These are phyloP conservation scores for Gracilariopsis chorda DNA, from an alignment of 23 red algal genomes.

Conservation along the genomic window DNA sequence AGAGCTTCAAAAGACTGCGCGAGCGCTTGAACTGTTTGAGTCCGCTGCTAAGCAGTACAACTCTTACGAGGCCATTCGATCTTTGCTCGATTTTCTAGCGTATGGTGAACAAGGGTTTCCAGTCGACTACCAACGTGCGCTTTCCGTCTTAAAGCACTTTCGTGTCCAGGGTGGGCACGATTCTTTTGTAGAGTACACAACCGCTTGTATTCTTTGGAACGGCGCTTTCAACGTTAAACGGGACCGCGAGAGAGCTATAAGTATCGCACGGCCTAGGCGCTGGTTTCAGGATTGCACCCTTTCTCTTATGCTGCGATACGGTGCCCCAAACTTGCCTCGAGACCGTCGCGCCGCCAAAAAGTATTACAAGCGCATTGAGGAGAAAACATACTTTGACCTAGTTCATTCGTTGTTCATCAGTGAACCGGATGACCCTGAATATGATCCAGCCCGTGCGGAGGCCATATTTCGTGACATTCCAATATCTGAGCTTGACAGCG, in stretches of 20 bases:
- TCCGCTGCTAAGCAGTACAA: background rate
- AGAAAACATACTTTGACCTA: too few relatives aligned
- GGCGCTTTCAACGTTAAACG: background rate
- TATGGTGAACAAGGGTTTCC: background rate
- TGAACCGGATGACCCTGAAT: too few relatives aligned
- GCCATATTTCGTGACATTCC: too few relatives aligned
- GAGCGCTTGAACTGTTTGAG: background rate
- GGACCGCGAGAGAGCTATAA: background rate
- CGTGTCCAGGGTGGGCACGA: background rate
- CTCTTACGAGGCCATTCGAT: background rate
- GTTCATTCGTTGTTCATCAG: too few relatives aligned
- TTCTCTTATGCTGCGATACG: background rate
- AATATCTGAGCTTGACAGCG: too few relatives aligned
- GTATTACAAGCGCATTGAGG: too few relatives aligned
- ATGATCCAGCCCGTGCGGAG: too few relatives aligned
- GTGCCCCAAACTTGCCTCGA: background rate
- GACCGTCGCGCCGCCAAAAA: background rate
- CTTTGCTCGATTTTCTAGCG: background rate
- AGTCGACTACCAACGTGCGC: background rate
- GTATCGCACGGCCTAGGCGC: background rate
- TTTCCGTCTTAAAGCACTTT: background rate
- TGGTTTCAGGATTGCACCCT: background rate
- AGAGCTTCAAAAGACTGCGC: background rate
- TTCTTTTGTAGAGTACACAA: background rate
- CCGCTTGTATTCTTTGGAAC: slow-evolving; percentile 7